A percentile compares a stretch with the other conserved stretches of the same genome.
Conservation (phyloP, 2,329 filamentous ascomycete genomes). For the Didymella glomerata region DNA sequence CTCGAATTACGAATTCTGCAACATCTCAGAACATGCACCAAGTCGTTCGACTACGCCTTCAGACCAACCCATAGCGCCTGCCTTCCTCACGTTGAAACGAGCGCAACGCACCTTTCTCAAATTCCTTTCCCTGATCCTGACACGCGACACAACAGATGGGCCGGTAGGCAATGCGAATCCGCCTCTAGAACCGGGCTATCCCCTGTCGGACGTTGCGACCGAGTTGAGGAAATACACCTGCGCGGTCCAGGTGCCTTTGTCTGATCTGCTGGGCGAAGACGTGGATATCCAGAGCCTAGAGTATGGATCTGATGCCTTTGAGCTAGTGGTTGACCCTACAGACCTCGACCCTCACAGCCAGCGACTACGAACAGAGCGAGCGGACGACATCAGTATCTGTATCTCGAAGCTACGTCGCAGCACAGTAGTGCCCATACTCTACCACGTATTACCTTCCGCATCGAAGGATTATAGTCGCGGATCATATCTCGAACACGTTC, state of each 20-base stretch:
- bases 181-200: slow-evolving; percentile 70
- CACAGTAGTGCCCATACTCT: slow-evolving; percentile 62
- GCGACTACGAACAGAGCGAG: slow-evolving; percentile 27
- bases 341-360: slow-evolving; percentile 27
- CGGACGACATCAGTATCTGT: slow-evolving; percentile 62
- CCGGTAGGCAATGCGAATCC: slow-evolving; percentile 50
- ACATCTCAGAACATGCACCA: slow-evolving; percentile 66
- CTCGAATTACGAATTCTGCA: slow-evolving; percentile 80
- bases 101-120: slow-evolving; percentile 75
- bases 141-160: slow-evolving; percentile 55
- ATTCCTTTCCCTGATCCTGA: slow-evolving; percentile 69
- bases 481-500: slow-evolving; percentile 65
- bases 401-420: slow-evolving; percentile 69
- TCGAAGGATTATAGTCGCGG: slow-evolving; percentile 39
- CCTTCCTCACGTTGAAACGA: slow-evolving; percentile 72
- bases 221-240: slow-evolving; percentile 72
- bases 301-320: slow-evolving; percentile 72
- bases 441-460: slow-evolving; percentile 45
- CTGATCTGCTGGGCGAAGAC: slow-evolving; percentile 61
- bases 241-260: slow-evolving; percentile 69
- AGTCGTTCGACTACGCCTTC: slow-evolving; percentile 26
- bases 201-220: slow-evolving; percentile 67
- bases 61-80: slow-evolving; percentile 55
- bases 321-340: slow-evolving; percentile 62
- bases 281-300: slow-evolving; percentile 71